These are phyloP conservation scores for Trifolium repens DNA, from an alignment of 306 rosid species.

Conservation along the genomic window DNA sequence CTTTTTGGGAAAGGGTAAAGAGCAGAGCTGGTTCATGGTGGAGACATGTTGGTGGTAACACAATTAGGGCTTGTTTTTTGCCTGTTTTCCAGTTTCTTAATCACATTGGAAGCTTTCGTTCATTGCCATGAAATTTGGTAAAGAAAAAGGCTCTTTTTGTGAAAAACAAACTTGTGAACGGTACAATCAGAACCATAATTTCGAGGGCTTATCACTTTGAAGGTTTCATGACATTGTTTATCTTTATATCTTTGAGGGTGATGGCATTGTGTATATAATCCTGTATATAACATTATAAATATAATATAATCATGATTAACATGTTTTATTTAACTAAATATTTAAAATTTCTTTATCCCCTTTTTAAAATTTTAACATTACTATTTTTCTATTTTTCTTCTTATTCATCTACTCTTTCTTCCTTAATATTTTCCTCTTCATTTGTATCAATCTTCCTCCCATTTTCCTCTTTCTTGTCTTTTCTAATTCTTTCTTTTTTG, in stretches of 20 bases:
- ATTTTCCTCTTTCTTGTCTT: background rate
- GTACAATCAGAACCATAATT: no score
- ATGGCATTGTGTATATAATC: background rate
- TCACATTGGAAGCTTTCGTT: slow-evolving; percentile 37
- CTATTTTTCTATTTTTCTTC: background rate
- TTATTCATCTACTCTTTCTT: background rate
- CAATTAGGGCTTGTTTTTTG: slow-evolving; percentile 48
- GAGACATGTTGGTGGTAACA: slow-evolving; percentile 39
- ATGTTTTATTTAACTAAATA: background rate
- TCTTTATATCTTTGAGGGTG: background rate
- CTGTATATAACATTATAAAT: background rate
- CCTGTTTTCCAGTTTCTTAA: slow-evolving; percentile 52
- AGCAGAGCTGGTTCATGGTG: slow-evolving; percentile 47
- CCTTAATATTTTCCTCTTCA: background rate
- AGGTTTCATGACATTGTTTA: background rate
- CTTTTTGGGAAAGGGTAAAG: slow-evolving; percentile 57
- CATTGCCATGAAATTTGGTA: slow-evolving; percentile 25
- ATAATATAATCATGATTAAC: background rate
- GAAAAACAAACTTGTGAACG: no score
- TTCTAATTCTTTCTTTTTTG: background rate
- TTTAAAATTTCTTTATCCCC: background rate
- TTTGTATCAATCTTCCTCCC: background rate
- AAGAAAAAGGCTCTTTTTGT: background rate
- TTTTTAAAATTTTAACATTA: background rate
- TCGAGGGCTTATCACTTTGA: background rate